Evolutionary conservation across 345 rosid genomes (phyloP), one percentile per base, ranked within the genome.

Genomic region (Erysimum cheiranthoides): DNA sequence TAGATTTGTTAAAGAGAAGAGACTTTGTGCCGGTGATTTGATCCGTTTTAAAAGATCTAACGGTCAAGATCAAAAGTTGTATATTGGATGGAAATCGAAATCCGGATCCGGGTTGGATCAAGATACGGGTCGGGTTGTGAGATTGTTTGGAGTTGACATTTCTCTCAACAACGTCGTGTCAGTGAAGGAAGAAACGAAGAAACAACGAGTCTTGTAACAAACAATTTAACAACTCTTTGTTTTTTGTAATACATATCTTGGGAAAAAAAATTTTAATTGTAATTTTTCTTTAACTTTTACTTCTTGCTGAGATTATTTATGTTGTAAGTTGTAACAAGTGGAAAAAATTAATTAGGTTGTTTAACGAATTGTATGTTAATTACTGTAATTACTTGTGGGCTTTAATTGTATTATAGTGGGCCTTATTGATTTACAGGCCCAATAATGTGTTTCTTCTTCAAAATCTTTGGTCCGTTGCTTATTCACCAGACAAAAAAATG

Each of bases 1-100:
- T 86, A 82, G 93, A 7, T 94, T 88, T 43, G 98, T 94, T 3
- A 90, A 87, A 81, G 98, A 92, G 80, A 94, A 87, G 85, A 83
- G 68, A 54, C 72, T 94, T 30, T 84, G 84, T 64, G 92, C 96
- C 68, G 97, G 98, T 21, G 98, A 94, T 73, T 69, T 81, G 68
- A 93, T 94, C 28, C 51, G 88, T 61, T 94, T 94, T 71, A 93
- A 83, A 64, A 85, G 89, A 74, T 94, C 95, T n/a, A 88, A 89
- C 17, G 96, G 92, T 3, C 75, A 79, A 49, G 95, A 90, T 60
- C 84, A 81, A 58, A 89, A 87, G 80, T 85, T 94, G 12, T 86
- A 78, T 53, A 92, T 94, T 16, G 89, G 86, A 49, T 87, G 80
- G 84, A 83, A 84, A 57, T 45, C 75, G 6, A 85, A 80, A 69